phyloP scores from a whole-genome alignment of 768 basidiomycete genomes.

The Pisolithus microcarpus region DNA sequence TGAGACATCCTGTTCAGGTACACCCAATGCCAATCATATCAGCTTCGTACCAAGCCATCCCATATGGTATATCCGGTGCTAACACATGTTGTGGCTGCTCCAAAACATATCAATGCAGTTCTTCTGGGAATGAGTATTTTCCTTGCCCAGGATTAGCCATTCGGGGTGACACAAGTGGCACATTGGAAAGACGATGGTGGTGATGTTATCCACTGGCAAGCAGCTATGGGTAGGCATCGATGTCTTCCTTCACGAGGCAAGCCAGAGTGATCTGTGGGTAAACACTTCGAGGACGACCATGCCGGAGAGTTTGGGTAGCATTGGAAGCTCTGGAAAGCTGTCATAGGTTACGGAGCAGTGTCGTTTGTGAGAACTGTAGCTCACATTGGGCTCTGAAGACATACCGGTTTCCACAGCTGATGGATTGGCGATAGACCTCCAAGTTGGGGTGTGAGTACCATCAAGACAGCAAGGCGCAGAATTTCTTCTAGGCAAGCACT shows the following conservation, averaged over 20 bases:
- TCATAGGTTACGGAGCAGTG: constrained; percentile 27
- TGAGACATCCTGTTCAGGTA: background rate
- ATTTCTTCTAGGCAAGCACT: background rate
- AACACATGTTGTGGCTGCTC: constrained; percentile 1
- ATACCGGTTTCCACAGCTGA: constrained; percentile 27
- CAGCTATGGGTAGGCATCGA: constrained; percentile 11
- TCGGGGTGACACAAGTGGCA: background rate
- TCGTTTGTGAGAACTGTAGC: constrained; percentile 30
- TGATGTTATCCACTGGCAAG: constrained; percentile 3
- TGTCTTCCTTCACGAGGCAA: constrained; percentile 17
- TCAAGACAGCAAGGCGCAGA: constrained; percentile 12
- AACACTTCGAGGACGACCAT: constrained; percentile 61
- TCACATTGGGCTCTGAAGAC: constrained; percentile 18
- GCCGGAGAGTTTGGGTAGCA: constrained; percentile 43
- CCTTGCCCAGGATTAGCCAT: too few species aligned
- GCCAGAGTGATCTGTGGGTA: constrained; percentile 60
- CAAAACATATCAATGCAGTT: constrained; percentile 5
- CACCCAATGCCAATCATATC: constrained; percentile 1
- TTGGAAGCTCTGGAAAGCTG: constrained; percentile 27
- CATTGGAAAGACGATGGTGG: background rate
- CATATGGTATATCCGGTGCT: constrained; percentile 6
- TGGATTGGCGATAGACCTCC: constrained; percentile 27
- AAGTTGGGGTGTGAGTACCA: constrained; percentile 31
- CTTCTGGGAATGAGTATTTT: constrained; percentile 7
- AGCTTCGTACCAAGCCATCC: constrained; percentile 14